phyloP scores from a whole-genome alignment of 1,139 yeast species.

The Kurtzmaniella quercitrusa region DNA sequence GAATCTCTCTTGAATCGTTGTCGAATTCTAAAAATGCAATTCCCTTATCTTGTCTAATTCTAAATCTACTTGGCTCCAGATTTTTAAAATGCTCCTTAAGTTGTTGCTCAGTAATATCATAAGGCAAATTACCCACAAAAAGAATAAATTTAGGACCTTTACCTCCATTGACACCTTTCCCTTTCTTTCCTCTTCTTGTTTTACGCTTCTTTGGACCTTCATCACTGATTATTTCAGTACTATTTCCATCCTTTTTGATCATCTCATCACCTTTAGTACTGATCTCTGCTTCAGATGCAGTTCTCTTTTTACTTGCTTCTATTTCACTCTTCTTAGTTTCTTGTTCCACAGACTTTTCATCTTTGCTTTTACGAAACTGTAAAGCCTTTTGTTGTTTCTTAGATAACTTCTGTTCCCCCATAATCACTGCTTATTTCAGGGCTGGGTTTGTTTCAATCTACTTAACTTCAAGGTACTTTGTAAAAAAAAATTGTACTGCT shows the following conservation, averaged over 20 bases:
- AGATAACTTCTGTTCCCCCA: constrained; percentile 44
- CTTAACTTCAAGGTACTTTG: too few relatives aligned
- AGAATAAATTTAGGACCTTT: constrained; percentile 71
- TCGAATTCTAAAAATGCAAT: constrained; percentile 91
- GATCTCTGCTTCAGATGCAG: constrained; percentile 10
- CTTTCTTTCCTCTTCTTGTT: constrained; percentile 74
- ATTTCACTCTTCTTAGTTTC: constrained; percentile 13
- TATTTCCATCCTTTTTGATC: constrained; percentile 23
- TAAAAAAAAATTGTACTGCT: too few relatives aligned
- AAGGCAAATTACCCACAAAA: constrained; percentile 92
- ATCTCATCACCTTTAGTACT: constrained; percentile 14
- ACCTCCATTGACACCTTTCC: constrained; percentile 48
- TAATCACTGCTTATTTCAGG: too few relatives aligned
- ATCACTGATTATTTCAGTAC: not conserved
- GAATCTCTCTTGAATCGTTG: constrained; percentile 57
- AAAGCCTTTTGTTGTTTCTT: constrained; percentile 79
- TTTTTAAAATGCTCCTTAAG: constrained; percentile 71
- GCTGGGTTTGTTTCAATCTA: too few relatives aligned
- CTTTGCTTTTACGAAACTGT: constrained; percentile 56
- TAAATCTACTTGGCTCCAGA: constrained; percentile 66
- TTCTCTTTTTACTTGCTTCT: constrained; percentile 16
- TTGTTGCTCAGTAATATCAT: constrained; percentile 58
- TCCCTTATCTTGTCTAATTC: constrained; percentile 81
- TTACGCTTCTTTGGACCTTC: constrained; percentile 55
- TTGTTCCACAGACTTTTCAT: constrained; percentile 27